phyloP scores from a whole-genome alignment of 2,329 filamentous ascomycete genomes.

The Cladophialophora psammophila region DNA sequence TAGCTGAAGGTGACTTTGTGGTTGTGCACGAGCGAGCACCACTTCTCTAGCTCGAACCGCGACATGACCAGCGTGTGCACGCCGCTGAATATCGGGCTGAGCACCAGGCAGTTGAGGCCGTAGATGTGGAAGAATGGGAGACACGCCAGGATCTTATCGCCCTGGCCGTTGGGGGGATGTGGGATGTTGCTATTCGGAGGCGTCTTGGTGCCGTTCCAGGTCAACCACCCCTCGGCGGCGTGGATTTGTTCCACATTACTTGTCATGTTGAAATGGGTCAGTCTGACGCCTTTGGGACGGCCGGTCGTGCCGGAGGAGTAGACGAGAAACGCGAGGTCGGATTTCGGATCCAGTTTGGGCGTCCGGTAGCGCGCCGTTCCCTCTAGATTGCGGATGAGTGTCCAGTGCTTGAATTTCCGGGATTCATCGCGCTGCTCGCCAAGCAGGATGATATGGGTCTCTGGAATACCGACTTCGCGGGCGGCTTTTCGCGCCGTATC shows the following conservation, averaged over 20 bases:
- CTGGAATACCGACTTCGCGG: conserved; percentile 70
- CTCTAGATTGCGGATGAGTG: conserved; percentile 67
- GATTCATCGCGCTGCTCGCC: conserved; percentile 71
- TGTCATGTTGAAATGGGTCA: conserved; percentile 83
- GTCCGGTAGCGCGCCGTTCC: conserved; percentile 63
- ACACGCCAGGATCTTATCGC: conserved; percentile 78
- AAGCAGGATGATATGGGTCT: conserved; percentile 76
- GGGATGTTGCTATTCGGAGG: conserved; percentile 37
- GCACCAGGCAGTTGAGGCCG: conserved; percentile 76
- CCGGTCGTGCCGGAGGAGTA: conserved; percentile 93
- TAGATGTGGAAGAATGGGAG: conserved; percentile 94
- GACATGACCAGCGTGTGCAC: conserved; percentile 74
- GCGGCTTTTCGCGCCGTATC: conserved; percentile 72
- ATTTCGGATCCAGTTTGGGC: conserved; percentile 69
- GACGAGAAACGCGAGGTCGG: conserved; percentile 82
- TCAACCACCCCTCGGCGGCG: conserved; percentile 64
- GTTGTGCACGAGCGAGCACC: conserved; percentile 78
- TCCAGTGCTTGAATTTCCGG: conserved; percentile 73
- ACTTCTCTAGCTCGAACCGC: conserved; percentile 81
- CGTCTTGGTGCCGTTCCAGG: conserved; percentile 61
- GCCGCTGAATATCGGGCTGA: conserved; percentile 71
- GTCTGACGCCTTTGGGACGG: conserved; percentile 87
- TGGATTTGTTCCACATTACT: conserved; percentile 70
- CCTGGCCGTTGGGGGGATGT: conserved; percentile 54
- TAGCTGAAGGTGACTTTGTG: conserved; percentile 79